These are phyloP conservation scores for Penicillium sp. DNA, from an alignment of 2,329 filamentous ascomycete species.

Conservation along the genomic window DNA sequence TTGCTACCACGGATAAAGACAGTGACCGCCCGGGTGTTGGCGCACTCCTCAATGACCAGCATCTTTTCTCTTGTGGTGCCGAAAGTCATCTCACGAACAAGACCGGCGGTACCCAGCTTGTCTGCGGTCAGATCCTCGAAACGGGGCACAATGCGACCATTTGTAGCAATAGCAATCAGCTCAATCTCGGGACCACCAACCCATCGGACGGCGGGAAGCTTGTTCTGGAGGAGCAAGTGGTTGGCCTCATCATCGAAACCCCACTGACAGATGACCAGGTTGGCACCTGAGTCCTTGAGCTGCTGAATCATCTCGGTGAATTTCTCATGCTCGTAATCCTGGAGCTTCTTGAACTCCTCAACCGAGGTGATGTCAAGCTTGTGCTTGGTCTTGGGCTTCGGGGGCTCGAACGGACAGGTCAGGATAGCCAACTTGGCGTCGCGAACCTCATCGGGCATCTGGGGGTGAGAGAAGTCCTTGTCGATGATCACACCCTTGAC, in stretches of 20 bases:
- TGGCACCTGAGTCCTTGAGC: constrained; percentile 96
- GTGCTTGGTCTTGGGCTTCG: constrained; percentile 99
- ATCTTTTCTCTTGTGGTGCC: constrained; percentile 99
- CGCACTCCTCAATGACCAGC: constrained; percentile 98
- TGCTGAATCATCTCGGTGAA: constrained; percentile 98
- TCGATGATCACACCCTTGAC: constrained; percentile 98
- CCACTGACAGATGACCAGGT: constrained; percentile 98
- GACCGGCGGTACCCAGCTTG: constrained; percentile 86
- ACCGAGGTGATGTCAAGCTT: constrained; percentile 97
- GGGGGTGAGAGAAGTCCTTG: constrained; percentile 99
- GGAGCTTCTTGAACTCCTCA: constrained; percentile 97
- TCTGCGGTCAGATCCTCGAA: constrained; percentile 91
- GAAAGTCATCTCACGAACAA: constrained; percentile 93
- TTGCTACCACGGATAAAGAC: constrained; percentile 97
- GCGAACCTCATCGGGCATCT: constrained; percentile 94
- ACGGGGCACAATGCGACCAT: constrained; percentile 93
- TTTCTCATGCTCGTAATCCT: constrained; percentile 93
- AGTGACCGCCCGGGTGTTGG: constrained; percentile 94
- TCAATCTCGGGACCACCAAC: constrained; percentile 98
- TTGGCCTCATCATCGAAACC: constrained; percentile 99
- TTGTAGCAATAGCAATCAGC: constrained; percentile 96
- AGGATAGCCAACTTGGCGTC: constrained; percentile 98
- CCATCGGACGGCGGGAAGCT: constrained; percentile 94
- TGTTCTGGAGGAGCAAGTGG: constrained; percentile 92
- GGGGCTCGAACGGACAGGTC: constrained; percentile 96